A percentile compares a stretch with the other conserved stretches of the same genome.
Evolutionary conservation across 495 filamentous ascomycete species (phyloP).

Genomic region (Aspergillus sclerotioniger): DNA sequence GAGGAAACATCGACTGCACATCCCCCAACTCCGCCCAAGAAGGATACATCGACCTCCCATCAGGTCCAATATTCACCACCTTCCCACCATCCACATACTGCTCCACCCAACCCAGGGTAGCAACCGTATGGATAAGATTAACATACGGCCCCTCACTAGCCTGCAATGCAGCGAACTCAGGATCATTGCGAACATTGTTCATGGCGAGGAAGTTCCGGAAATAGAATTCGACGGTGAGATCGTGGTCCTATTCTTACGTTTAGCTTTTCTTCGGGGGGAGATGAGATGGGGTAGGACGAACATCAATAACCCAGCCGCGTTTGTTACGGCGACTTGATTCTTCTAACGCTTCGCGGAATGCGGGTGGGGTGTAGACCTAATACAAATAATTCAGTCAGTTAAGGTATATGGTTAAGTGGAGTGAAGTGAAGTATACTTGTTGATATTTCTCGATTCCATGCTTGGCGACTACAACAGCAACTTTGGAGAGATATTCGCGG

Average conservation of each 20-base stretch:
- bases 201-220: conserved; percentile 12
- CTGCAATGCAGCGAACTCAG: conserved; percentile 5
- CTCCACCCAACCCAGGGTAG: conserved; percentile 8
- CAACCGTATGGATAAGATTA: not conserved
- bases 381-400: not conserved
- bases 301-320: not conserved
- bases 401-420: not conserved
- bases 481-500: not conserved
- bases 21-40: conserved; percentile 1
- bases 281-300: not conserved
- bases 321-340: not conserved
- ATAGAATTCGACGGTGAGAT: conserved; percentile 8
- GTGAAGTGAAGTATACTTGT: not conserved
- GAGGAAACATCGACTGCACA: not conserved
- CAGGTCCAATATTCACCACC: not conserved
- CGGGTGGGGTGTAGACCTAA: not conserved
- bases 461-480: not conserved
- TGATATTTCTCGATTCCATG: not conserved
- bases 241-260: not conserved
- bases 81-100: conserved; percentile 5
- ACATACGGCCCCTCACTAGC: not conserved
- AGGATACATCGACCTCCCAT: conserved; percentile 1
- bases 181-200: not conserved
- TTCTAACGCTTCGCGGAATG: not conserved
- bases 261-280: not conserved